These are phyloP conservation scores for Aegle marmelos DNA, from an alignment of 345 rosid species.

Conservation along the genomic window DNA sequence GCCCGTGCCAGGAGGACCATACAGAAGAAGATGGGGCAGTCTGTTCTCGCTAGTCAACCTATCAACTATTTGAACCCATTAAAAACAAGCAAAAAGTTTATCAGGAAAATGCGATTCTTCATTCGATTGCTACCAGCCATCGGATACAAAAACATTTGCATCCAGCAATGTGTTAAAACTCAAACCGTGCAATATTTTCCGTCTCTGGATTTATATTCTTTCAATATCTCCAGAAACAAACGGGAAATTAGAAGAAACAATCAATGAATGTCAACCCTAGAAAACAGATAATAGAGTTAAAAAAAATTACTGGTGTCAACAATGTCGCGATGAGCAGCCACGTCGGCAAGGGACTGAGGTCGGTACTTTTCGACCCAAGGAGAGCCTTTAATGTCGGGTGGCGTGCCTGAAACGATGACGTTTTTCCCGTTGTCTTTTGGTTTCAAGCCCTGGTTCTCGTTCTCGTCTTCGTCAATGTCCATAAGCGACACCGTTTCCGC, in stretches of 20 bases:
- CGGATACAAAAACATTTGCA: neutral
- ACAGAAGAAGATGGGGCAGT: slow-evolving; percentile 85
- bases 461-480: slow-evolving; percentile 73
- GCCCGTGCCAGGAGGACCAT: slow-evolving; percentile 98
- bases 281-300: neutral
- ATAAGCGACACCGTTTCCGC: slow-evolving; percentile 53
- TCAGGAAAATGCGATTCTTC: neutral
- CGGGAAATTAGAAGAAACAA: neutral
- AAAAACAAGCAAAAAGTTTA: neutral
- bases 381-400: slow-evolving; percentile 48
- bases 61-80: slow-evolving; percentile 55
- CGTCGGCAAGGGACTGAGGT: slow-evolving; percentile 90
- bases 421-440: slow-evolving; percentile 50
- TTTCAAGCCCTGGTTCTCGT: slow-evolving; percentile 26
- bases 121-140: neutral
- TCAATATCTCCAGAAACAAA: neutral
- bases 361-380: slow-evolving; percentile 99
- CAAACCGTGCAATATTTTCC: neutral
- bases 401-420: slow-evolving; percentile 34
- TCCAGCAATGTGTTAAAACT: neutral
- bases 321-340: slow-evolving; percentile 98
- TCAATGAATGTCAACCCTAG: slow-evolving; percentile 21
- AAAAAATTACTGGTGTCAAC: slow-evolving; percentile 75
- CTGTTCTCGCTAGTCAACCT: slow-evolving; percentile 90
- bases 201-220: neutral